These are phyloP conservation scores for Symbiodinium natans DNA, from an alignment of 73 alveolate genomes.

Conservation along the genomic window DNA sequence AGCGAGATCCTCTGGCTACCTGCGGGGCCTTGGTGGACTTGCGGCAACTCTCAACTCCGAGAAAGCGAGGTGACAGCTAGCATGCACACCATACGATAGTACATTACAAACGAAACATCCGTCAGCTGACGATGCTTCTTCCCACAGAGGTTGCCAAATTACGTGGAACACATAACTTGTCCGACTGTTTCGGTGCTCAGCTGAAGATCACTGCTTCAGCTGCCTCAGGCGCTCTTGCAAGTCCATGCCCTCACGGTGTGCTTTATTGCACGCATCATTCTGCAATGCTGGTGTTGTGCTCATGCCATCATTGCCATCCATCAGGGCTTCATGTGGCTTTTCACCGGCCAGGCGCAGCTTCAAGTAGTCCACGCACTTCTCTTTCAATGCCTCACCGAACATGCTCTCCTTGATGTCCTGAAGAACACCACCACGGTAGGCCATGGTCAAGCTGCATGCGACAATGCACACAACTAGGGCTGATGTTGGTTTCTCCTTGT, in stretches of 20 bases:
- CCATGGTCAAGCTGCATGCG: not conserved
- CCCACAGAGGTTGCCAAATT: not conserved
- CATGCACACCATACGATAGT: not conserved
- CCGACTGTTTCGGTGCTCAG: not conserved
- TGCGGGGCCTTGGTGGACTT: not conserved
- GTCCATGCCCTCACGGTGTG: not conserved
- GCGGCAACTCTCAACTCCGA: not conserved
- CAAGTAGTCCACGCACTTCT: not conserved
- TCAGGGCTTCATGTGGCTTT: not conserved
- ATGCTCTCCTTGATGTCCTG: not conserved
- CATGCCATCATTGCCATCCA: not conserved
- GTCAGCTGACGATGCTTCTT: not conserved
- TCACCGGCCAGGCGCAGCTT: not conserved
- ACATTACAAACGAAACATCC: not conserved
- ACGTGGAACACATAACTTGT: not conserved
- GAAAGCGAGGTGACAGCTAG: not conserved
- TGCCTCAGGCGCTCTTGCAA: not conserved
- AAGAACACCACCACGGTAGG: not conserved
- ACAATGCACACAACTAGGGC: not conserved
- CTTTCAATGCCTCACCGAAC: not conserved
- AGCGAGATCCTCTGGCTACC: not conserved
- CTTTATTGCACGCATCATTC: not conserved
- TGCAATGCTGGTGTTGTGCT: not conserved
- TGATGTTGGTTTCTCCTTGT: not conserved
- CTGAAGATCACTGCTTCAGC: not conserved